These are phyloP conservation scores for Tetrahymena elliotti DNA, from an alignment of 73 alveolate species.

Conservation along the genomic window DNA sequence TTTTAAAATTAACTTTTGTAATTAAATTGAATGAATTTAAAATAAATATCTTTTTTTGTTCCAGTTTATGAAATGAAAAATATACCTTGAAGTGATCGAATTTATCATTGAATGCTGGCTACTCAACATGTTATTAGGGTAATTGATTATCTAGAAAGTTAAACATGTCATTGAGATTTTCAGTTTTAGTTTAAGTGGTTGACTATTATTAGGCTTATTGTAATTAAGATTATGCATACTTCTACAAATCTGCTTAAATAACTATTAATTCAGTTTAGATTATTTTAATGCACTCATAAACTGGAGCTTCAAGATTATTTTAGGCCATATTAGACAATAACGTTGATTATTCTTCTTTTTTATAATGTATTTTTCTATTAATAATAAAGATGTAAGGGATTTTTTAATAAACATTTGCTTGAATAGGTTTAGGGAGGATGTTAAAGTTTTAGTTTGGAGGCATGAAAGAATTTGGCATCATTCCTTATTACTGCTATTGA, in stretches of 20 bases:
- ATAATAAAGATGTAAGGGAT: neutral
- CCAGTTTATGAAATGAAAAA: neutral
- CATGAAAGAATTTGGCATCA: neutral
- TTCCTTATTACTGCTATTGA: neutral
- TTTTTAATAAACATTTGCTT: neutral
- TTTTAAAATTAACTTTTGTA: no score
- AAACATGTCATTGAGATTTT: neutral
- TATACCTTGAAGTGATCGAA: neutral
- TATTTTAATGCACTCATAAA: neutral
- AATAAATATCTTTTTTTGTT: neutral
- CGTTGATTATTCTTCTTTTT: neutral
- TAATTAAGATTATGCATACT: neutral
- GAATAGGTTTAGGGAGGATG: neutral
- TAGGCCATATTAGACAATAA: neutral
- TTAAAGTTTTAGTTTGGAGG: neutral
- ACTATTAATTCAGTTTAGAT: neutral
- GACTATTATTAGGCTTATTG: neutral
- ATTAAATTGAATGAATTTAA: no score
- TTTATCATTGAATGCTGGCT: neutral
- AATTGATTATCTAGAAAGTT: neutral
- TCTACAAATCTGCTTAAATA: neutral
- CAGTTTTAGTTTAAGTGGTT: neutral
- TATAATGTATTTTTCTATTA: neutral
- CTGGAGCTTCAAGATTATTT: neutral
- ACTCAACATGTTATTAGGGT: neutral